A percentile compares a stretch with the other conserved stretches of the same genome.
Evolutionary conservation across 169 alveolate species (phyloP).

Genomic region (Plasmodium gallinaceum): DNA sequence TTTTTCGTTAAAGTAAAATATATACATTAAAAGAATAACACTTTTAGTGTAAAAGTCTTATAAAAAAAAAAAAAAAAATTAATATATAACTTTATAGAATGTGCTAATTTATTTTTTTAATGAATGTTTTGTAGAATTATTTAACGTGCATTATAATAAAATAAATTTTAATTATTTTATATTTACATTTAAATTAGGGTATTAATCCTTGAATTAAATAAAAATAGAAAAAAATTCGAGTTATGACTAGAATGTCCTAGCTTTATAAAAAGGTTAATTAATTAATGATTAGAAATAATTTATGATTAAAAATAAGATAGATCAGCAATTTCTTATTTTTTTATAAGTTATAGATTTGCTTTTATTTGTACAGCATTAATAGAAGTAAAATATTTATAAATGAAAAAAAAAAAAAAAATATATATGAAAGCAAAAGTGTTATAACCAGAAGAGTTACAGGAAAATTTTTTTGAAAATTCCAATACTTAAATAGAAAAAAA

Average conservation of each 20-base stretch:
- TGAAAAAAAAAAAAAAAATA: no score
- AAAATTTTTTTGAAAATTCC: no score
- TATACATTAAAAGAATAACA: conserved; percentile 9
- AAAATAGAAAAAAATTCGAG: conserved; percentile 12
- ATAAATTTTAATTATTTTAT: background rate
- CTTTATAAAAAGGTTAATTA: no score
- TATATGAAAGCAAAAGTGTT: no score
- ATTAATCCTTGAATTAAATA: conserved; percentile 13
- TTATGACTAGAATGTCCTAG: background rate
- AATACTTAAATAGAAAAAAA: no score
- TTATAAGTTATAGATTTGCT: no score
- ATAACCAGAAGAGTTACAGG: no score
- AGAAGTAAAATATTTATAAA: no score
- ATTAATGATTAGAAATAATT: no score
- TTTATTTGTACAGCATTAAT: no score
- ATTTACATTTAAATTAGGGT: conserved; percentile 19
- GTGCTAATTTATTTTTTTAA: conserved; percentile 13
- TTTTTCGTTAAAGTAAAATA: conserved; percentile 16
- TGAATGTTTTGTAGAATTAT: conserved; percentile 17
- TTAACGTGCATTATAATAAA: conserved; percentile 49
- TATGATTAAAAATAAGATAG: no score
- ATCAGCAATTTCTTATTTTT: no score
- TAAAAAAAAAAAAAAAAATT: conserved; percentile 32
- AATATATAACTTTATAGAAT: conserved; percentile 25
- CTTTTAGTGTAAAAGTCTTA: conserved; percentile 7